Base-by-base conservation (phyloP, 2,329 filamentous ascomycete species). In the Dothidotthia symphoricarpi region DNA sequence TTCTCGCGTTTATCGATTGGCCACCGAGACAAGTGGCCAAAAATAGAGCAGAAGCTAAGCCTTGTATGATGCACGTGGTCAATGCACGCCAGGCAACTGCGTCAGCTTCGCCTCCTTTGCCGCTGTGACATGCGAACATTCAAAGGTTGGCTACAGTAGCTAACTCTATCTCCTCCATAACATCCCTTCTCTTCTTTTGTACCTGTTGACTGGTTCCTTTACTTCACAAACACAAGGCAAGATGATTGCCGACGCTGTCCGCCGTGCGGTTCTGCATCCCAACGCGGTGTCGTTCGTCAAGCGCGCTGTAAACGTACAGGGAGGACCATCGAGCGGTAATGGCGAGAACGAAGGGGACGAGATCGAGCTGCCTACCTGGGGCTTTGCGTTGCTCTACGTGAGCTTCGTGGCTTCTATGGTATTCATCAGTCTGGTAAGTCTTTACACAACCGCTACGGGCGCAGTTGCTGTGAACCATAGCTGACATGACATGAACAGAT, bases 401-500 rank as follows among this genome's bases (percentile, higher is more conserved):
- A 71, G 68, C 31, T 60, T 59, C 34, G 34, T 70, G 32, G 31
- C 63, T 39, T 55, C 75, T 61, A 37, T 72, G 56, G 28, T 77
- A 55, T 42, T 68, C 41, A 41, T 72, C 28, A 59, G 59, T 45
- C 63, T 70, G 33, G 69, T 72, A 60, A 37, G 68, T 58, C 24
- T 6, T n/a, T 17, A 16, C n/a, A n/a, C n/a, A n/a, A n/a, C n/a
- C n/a, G n/a, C n/a, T n/a, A n/a, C n/a, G n/a, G n/a, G 3, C 16
- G 26, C 17, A 10, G 11, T 24, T 31, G 16, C 9, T 22, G 6
- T 14, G 14, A 9, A 28, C 22, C 3, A 35, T 14, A 22, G 24
- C 36, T 46, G 16, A 43, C 19, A 34, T 6, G 3, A 13, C 1
- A 32, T 31, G 14, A 34, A 26, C 15, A 68, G 64, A 38, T 66